Evolutionary conservation across 805 yeast genomes (phyloP).

Genomic region (Saccharomycopsis sp.): DNA sequence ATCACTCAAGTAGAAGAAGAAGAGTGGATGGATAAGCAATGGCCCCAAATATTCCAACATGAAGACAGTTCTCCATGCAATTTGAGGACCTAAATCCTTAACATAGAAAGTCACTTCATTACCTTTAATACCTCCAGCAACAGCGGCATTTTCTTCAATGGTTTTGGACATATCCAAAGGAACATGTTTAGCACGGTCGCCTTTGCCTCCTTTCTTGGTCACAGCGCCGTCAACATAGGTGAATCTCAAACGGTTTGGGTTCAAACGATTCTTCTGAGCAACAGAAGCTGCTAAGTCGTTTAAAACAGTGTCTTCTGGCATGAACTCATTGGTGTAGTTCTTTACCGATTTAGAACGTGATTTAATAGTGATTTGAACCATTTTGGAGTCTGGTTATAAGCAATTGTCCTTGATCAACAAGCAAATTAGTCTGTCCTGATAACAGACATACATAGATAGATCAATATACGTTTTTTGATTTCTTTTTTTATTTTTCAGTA

Average conservation of each 20-base stretch:
- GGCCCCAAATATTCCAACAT: slow-evolving; percentile 89
- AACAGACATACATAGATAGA: too few species aligned
- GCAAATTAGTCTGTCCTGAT: too few species aligned
- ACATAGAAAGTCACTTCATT: slow-evolving; percentile 44
- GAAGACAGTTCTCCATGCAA: slow-evolving; percentile 89
- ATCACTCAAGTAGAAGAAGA: slow-evolving; percentile 41
- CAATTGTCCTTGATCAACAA: background rate
- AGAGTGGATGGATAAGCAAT: slow-evolving; percentile 64
- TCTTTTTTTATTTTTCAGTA: background rate
- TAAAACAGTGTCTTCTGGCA: slow-evolving; percentile 31
- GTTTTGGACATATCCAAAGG: slow-evolving; percentile 26
- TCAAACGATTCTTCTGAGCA: slow-evolving; percentile 37
- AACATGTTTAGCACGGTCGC: slow-evolving; percentile 26
- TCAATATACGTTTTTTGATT: background rate
- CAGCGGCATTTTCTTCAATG: slow-evolving; percentile 36
- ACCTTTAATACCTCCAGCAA: slow-evolving; percentile 38
- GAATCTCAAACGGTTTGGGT: slow-evolving; percentile 50
- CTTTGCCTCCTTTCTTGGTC: slow-evolving; percentile 11
- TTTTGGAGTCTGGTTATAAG: too few species aligned
- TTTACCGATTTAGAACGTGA: slow-evolving; percentile 57
- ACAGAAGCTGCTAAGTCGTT: slow-evolving; percentile 39
- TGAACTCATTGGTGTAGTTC: slow-evolving; percentile 34
- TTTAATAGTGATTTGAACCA: slow-evolving; percentile 44
- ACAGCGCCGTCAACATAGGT: slow-evolving; percentile 32
- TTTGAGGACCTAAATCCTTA: slow-evolving; percentile 90